These are phyloP conservation scores for Striga asiatica DNA, from an alignment of 257 asterid genomes.

Conservation along the genomic window DNA sequence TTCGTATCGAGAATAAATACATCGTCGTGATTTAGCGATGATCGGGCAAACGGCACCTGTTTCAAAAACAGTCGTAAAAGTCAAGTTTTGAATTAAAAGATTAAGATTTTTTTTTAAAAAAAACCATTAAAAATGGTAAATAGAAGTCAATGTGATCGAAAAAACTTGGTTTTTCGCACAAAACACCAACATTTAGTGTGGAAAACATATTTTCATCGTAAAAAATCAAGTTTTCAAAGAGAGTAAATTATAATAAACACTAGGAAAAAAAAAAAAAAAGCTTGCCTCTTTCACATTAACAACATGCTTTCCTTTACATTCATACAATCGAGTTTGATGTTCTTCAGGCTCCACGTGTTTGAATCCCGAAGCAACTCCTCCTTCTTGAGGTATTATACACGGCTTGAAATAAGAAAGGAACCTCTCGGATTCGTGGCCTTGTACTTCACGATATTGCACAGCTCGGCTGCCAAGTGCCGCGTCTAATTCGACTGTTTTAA, in stretches of 20 bases:
- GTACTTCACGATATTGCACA: conserved; percentile 83
- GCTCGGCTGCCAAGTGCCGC: conserved; percentile 71
- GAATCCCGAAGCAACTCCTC: conserved; percentile 57
- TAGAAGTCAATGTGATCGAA: too few relatives aligned
- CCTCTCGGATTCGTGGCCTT: conserved; percentile 73
- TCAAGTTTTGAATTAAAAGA: too few relatives aligned
- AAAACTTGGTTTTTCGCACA: too few relatives aligned
- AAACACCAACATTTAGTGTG: too few relatives aligned
- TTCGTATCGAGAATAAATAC: conserved; percentile 68
- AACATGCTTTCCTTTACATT: conserved; percentile 76
- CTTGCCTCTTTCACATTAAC: conserved; percentile 78
- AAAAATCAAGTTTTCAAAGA: too few relatives aligned
- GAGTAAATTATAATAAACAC: too few relatives aligned
- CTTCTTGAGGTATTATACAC: conserved; percentile 74
- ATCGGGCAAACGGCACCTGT: conserved; percentile 65
- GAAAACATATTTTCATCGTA: too few relatives aligned
- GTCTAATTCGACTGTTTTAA: conserved; percentile 76
- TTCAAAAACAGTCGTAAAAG: background rate
- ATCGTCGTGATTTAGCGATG: conserved; percentile 74
- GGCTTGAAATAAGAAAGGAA: conserved; percentile 88
- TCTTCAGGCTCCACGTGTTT: conserved; percentile 41
- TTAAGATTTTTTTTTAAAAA: too few relatives aligned
- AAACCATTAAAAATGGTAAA: too few relatives aligned
- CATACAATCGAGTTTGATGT: conserved; percentile 49
- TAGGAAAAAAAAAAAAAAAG: too few relatives aligned